phyloP scores from a whole-genome alignment of 2,329 filamentous ascomycete species.

The Aspergillus tubingensis region DNA sequence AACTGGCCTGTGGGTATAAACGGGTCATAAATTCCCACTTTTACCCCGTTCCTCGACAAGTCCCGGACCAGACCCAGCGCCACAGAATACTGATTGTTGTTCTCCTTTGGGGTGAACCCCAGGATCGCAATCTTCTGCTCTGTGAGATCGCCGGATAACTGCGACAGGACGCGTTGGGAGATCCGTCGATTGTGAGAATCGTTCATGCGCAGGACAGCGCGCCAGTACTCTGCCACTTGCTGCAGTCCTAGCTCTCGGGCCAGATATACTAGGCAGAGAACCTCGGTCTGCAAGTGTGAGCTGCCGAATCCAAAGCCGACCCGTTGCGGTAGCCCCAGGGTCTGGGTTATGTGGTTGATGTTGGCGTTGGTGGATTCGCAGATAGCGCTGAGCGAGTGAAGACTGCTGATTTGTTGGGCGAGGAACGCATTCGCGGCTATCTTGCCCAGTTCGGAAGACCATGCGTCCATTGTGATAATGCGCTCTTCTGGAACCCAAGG shows the following conservation, averaged over 20 bases:
- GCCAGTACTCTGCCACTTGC: slow-evolving; percentile 24
- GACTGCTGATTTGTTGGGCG: slow-evolving; percentile 20
- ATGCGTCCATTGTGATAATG: slow-evolving; percentile 27
- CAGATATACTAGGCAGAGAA: slow-evolving; percentile 20
- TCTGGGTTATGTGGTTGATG: slow-evolving; percentile 13
- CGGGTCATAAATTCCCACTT: slow-evolving; percentile 11
- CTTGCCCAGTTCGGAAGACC: slow-evolving; percentile 20
- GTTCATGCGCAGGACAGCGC: slow-evolving; percentile 19
- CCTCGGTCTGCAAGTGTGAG: slow-evolving; percentile 13
- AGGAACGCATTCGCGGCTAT: slow-evolving; percentile 17
- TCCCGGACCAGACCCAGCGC: slow-evolving; percentile 9
- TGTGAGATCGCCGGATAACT: not conserved
- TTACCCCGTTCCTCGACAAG: slow-evolving; percentile 9
- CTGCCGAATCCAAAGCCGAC: slow-evolving; percentile 4
- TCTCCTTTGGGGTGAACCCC: slow-evolving; percentile 9
- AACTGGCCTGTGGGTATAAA: slow-evolving; percentile 3
- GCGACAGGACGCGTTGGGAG: slow-evolving; percentile 1
- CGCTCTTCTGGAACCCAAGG: slow-evolving; percentile 20
- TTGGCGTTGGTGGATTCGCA: slow-evolving; percentile 20
- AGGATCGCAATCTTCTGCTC: slow-evolving; percentile 12
- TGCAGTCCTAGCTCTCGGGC: slow-evolving; percentile 20
- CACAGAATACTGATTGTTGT: not conserved
- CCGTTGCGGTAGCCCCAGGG: slow-evolving; percentile 10
- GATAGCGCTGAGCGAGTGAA: slow-evolving; percentile 14
- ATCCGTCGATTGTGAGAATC: slow-evolving; percentile 6